These are phyloP conservation scores for Lachnellula hyalina DNA, from an alignment of 2,329 filamentous ascomycete genomes.

Conservation along the genomic window DNA sequence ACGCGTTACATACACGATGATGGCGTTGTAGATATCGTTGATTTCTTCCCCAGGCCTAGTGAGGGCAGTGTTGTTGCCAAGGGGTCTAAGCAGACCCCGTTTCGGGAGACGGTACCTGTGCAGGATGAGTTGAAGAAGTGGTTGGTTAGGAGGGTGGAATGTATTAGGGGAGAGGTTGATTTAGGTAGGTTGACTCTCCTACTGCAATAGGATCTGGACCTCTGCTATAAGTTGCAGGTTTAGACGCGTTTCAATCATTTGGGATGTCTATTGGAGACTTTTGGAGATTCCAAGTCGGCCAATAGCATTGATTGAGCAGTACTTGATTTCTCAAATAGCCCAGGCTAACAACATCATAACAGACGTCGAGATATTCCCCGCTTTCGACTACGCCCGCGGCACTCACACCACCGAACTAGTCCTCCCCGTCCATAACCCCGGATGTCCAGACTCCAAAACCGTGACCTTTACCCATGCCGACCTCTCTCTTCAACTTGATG, in stretches of 20 bases:
- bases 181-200: constrained; percentile 40
- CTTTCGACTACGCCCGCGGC: constrained; percentile 64
- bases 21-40: constrained; percentile 66
- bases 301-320: not conserved
- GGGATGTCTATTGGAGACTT: no score
- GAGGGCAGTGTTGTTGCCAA: constrained; percentile 48
- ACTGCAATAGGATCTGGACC: not conserved
- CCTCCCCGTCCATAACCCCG: constrained; percentile 37
- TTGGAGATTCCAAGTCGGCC: no score
- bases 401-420: constrained; percentile 54
- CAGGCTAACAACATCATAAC: constrained; percentile 1
- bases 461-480: constrained; percentile 57
- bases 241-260: no score
- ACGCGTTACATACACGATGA: constrained; percentile 74
- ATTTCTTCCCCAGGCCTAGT: constrained; percentile 70
- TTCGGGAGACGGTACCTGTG: constrained; percentile 47
- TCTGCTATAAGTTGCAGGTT: not conserved
- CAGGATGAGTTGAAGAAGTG: constrained; percentile 63
- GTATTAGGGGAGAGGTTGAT: constrained; percentile 60
- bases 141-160: constrained; percentile 67
- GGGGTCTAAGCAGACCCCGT: constrained; percentile 45
- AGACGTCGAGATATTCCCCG: constrained; percentile 67
- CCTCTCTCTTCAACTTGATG: constrained; percentile 60
- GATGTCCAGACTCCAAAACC: constrained; percentile 47
- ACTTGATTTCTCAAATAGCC: constrained; percentile 2